Evolutionary conservation across 257 asterid species (phyloP).

Genomic region (Solanum chiquidenum): DNA sequence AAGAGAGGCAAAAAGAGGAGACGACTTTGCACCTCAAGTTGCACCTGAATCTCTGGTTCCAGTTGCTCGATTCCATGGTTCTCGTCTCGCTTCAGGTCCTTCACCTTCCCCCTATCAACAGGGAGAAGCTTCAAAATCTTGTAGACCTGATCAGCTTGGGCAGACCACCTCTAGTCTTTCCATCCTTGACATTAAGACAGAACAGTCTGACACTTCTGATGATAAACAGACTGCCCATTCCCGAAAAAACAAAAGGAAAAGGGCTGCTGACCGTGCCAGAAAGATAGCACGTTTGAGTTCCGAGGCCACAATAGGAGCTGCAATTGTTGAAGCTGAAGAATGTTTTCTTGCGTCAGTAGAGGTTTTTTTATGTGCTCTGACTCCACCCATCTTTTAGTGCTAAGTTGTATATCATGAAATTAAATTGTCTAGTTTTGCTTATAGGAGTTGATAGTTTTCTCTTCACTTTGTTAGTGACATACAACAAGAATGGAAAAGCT

Average conservation of each 20-base stretch:
- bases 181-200: slow-evolving; percentile 18
- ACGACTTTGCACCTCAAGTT: slow-evolving; percentile 64
- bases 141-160: slow-evolving; percentile 34
- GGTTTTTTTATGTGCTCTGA: slow-evolving; percentile 25
- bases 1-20: slow-evolving; percentile 51
- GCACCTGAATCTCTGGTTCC: slow-evolving; percentile 80
- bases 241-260: neutral
- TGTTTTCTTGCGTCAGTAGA: slow-evolving; percentile 37
- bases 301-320: slow-evolving; percentile 82
- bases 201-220: slow-evolving; percentile 23
- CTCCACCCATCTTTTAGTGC: slow-evolving; percentile 12
- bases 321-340: slow-evolving; percentile 94
- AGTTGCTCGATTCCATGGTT: slow-evolving; percentile 71
- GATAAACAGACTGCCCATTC: slow-evolving; percentile 4
- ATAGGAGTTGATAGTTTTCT: neutral
- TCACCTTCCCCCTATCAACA: slow-evolving; percentile 68
- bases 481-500: neutral
- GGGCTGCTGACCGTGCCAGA: slow-evolving; percentile 25
- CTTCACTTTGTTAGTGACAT: neutral
- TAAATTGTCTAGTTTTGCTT: neutral
- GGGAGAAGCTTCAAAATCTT: slow-evolving; percentile 10
- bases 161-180: slow-evolving; percentile 4
- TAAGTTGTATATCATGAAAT: neutral
- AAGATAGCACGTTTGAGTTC: slow-evolving; percentile 55
- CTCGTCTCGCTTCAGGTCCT: slow-evolving; percentile 96